Evolutionary conservation across 164 flowering plant genomes (phyloP), one percentile per base, ranked within the genome.

Genomic region (Houttuynia cordata): DNA sequence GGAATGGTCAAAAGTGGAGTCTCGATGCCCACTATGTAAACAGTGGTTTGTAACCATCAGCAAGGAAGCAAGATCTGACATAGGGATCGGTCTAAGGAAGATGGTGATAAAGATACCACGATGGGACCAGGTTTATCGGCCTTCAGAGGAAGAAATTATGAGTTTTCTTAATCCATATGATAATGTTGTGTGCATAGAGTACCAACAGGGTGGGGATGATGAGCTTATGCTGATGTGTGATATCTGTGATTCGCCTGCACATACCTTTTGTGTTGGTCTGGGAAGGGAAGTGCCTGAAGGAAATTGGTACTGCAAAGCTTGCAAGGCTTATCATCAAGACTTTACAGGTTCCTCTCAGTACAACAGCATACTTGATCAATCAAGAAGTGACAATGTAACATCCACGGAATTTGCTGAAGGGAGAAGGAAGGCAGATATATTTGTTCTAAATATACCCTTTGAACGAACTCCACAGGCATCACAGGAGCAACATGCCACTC

Each of bases 101-200:
- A 69, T 72, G 12, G 83, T 79, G 57, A 68, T 91, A 60, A 79
- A 65, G 51, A 81, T 94, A 49, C 97, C 99, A 10, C 75, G 74
- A 72, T 86, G 97, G 53, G 88, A 94, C 76, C 99, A 94, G 96
- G 99, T 94, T 62, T 94, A 94, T 76, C 90, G 79, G 66, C 99
- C 97, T 61, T 74, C 97, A 14, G 99, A 94, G 70, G 99, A 94
- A 76, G 99, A 94, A 74, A 67, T 90, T 49, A 80, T 86, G 73
- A 85, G 85, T 22, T 94, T 74, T 71, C 76, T 87, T 42, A 91
- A 94, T 75, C 97, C 99, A 4, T 91, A 94, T 72, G 99, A 81
- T 71, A 76, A 73, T 76, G 88, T 88, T 40, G 72, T 85, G 57
- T 94, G 99, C 63, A 80, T 86, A 0, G 97, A 87, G 68, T 94